A percentile compares a stretch with the other conserved stretches of the same genome.
These are phyloP conservation scores for Lepidium aucheri DNA, from an alignment of 345 rosid genomes.

Conservation along the genomic window DNA sequence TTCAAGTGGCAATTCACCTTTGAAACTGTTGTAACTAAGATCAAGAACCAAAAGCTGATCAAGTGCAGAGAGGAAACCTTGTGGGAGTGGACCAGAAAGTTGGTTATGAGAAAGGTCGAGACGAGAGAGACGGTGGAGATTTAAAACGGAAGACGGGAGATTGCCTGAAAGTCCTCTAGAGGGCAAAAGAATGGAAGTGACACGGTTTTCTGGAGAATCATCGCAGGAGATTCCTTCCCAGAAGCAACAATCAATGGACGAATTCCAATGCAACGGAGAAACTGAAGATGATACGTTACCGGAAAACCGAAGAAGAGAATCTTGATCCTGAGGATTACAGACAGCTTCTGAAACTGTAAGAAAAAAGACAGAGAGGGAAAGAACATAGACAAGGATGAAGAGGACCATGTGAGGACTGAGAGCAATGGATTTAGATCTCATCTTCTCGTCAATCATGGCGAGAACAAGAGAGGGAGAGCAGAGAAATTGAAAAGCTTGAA, in stretches of 20 bases:
- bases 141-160: constrained; percentile 37
- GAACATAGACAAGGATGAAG: constrained; percentile 25
- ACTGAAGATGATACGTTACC: constrained; percentile 28
- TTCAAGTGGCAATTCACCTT: constrained; percentile 49
- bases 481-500: constrained; percentile 10
- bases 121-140: constrained; percentile 37
- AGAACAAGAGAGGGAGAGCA: constrained; percentile 13
- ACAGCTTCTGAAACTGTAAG: constrained; percentile 25
- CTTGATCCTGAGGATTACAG: constrained; percentile 45
- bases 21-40: constrained; percentile 63
- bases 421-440: constrained; percentile 28
- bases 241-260: constrained; percentile 44
- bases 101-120: constrained; percentile 74
- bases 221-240: constrained; percentile 78
- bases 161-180: constrained; percentile 43
- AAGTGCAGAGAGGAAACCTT: constrained; percentile 39
- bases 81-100: constrained; percentile 50
- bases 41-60: constrained; percentile 49
- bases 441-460: constrained; percentile 25
- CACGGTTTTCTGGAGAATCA: constrained; percentile 30
- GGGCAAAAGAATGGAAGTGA: constrained; percentile 45
- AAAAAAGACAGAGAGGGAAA: constrained; percentile 19
- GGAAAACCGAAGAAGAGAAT: constrained; percentile 43
- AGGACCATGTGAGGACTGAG: constrained; percentile 14
- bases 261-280: constrained; percentile 44